Base-by-base conservation (phyloP, 768 basidiomycete species). In the Boletellus ananas region DNA sequence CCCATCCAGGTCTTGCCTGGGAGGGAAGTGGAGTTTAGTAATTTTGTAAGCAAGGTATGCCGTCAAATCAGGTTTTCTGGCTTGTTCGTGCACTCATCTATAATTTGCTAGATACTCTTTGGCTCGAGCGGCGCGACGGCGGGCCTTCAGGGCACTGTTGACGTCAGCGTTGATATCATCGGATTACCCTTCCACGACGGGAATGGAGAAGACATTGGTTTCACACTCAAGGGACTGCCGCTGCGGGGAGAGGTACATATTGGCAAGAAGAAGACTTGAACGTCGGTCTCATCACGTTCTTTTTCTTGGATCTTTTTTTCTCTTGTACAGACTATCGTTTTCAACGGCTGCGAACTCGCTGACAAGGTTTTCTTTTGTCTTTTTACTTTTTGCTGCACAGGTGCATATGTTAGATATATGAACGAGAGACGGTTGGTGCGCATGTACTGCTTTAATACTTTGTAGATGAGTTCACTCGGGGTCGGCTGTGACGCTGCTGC, bases 1-100 rank as follows among this genome's bases (percentile, higher is more conserved):
- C 88, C 90, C 12, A 68, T 93, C 27, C 71, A 89, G 49, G 85
- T 92, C 10, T 71, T 93, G 0, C 87, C 89, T 0, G 88, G 90
- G 6, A 77, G 90, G 37, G 78, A 90, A 64, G 80, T 76, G 53
- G 79, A 86, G 59, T 90, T 93, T 55, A 81, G 84, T 52, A 73
- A 75, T 47, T 93, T 93, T 52, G 79, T 92, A 14, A 69, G 76
- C 55, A 92, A 93, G 82, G 89, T 88, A 34, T 20, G 63, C 29
- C 3, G 16, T 5, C 23, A 4, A 4, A 8, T 35, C 10, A 57
- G 9, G 12, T 21, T 13, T 27, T 25, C 27, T 52, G 34, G 35
- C 2, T 50, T 29, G 12, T 48, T 41, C 38, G 13, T 34, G 23
- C 16, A 10, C n/a, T 52, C 34, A 59, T 42, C 47, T 43, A 3